phyloP scores from a whole-genome alignment of 257 asterid genomes.

The Solanum chiquidenum region DNA sequence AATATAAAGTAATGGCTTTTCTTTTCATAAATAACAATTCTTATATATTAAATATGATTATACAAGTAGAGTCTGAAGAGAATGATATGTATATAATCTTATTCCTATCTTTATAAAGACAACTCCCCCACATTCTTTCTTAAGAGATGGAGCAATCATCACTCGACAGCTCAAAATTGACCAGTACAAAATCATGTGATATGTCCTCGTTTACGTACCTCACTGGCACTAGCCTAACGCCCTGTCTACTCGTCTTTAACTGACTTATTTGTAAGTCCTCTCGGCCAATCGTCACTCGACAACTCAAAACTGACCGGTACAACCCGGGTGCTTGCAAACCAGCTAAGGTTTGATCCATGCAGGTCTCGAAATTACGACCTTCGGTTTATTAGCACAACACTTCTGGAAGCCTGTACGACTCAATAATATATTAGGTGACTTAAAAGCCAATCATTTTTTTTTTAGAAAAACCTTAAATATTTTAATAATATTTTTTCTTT shows the following conservation, averaged over 20 bases:
- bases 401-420: not conserved
- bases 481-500: not conserved
- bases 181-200: no score
- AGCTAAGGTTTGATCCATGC: constrained; percentile 6
- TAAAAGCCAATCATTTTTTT: not conserved
- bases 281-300: no score
- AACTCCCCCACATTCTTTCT: no score
- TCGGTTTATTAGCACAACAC: constrained; percentile 12
- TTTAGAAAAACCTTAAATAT: not conserved
- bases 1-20: not conserved
- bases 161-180: no score
- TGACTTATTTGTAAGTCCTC: no score
- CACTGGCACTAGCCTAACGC: no score
- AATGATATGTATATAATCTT: not conserved
- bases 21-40: not conserved
- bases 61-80: not conserved
- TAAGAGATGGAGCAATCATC: no score
- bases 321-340: not conserved
- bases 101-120: not conserved
- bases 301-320: no score
- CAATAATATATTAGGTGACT: not conserved
- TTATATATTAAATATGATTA: not conserved
- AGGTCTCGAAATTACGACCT: constrained; percentile 20
- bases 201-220: no score
- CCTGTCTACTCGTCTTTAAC: no score